These are phyloP conservation scores for Ramaria sp. DNA, from an alignment of 768 basidiomycete species.

Conservation along the genomic window DNA sequence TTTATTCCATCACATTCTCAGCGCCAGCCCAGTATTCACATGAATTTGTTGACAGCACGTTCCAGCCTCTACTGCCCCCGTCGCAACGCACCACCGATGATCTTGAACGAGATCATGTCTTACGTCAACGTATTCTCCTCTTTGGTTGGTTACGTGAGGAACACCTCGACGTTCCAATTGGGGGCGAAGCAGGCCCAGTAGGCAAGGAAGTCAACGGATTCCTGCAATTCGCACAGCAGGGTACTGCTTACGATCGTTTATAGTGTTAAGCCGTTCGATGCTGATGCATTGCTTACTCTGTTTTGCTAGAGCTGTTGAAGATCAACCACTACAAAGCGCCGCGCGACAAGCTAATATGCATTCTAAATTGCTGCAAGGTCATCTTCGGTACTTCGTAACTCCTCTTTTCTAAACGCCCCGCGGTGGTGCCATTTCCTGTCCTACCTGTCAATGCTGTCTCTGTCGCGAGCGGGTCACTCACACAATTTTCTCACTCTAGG, in stretches of 20 bases:
- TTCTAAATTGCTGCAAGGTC: constrained; percentile 96
- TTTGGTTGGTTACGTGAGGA: constrained; percentile 85
- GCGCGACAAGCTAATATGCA: constrained; percentile 94
- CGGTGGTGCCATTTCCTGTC: neutral
- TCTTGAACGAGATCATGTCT: constrained; percentile 87
- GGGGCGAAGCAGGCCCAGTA: constrained; percentile 24
- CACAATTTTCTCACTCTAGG: constrained; percentile 34
- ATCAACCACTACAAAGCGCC: constrained; percentile 99
- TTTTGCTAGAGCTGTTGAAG: constrained; percentile 70
- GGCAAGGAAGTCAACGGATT: constrained; percentile 46
- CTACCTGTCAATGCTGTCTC: neutral
- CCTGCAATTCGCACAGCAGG: constrained; percentile 82
- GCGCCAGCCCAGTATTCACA: neutral
- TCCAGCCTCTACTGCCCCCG: constrained; percentile 74
- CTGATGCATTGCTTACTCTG: neutral
- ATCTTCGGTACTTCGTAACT: constrained; percentile 65
- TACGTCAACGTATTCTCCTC: constrained; percentile 80
- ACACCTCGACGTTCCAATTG: constrained; percentile 86
- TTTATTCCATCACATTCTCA: neutral
- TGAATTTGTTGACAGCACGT: constrained; percentile 50
- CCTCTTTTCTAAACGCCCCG: neutral
- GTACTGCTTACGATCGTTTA: constrained; percentile 26
- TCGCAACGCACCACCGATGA: constrained; percentile 87
- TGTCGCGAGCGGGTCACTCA: constrained; percentile 4
- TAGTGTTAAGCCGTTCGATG: neutral